These are phyloP conservation scores for Zymoseptoria ardabiliae DNA, from an alignment of 2,329 filamentous ascomycete genomes.

Conservation along the genomic window DNA sequence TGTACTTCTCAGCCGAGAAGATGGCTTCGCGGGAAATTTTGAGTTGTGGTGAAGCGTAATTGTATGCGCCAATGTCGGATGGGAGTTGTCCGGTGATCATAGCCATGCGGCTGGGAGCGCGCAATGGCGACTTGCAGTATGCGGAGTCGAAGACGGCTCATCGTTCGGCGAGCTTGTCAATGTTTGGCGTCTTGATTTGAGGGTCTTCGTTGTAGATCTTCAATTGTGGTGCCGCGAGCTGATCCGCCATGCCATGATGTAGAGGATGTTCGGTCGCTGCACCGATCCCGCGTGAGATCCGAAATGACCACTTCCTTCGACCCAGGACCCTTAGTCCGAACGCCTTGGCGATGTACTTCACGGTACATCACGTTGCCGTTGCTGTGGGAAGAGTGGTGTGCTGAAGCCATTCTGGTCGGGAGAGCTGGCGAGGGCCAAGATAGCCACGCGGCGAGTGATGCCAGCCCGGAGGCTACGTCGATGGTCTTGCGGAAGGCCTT, in stretches of 20 bases:
- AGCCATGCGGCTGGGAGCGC: constrained; percentile 85
- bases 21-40: constrained; percentile 59
- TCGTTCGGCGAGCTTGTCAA: constrained; percentile 71
- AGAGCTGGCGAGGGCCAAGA: constrained; percentile 31
- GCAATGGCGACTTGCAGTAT: constrained; percentile 89
- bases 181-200: constrained; percentile 84
- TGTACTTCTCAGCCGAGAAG: constrained; percentile 73
- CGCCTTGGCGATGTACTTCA: too few relatives aligned
- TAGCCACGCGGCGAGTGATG: constrained; percentile 6
- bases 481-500: constrained; percentile 72
- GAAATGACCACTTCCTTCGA: too few relatives aligned
- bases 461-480: constrained; percentile 52
- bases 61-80: constrained; percentile 83
- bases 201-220: constrained; percentile 87
- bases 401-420: constrained; percentile 33
- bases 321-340: too few relatives aligned
- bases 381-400: constrained; percentile 33
- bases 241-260: constrained; percentile 99
- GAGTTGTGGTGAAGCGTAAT: constrained; percentile 79
- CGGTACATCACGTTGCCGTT: constrained; percentile 18
- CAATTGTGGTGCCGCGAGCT: constrained; percentile 81
- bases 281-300: too few relatives aligned
- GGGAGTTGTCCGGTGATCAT: constrained; percentile 89
- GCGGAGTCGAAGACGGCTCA: constrained; percentile 89
- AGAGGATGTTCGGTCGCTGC: constrained; percentile 66